Percentiles rank a stretch among this genome's conserved stretches.
phyloP scores from a whole-genome alignment of 2,329 filamentous ascomycete genomes.

The Botrytis hyacinthi region DNA sequence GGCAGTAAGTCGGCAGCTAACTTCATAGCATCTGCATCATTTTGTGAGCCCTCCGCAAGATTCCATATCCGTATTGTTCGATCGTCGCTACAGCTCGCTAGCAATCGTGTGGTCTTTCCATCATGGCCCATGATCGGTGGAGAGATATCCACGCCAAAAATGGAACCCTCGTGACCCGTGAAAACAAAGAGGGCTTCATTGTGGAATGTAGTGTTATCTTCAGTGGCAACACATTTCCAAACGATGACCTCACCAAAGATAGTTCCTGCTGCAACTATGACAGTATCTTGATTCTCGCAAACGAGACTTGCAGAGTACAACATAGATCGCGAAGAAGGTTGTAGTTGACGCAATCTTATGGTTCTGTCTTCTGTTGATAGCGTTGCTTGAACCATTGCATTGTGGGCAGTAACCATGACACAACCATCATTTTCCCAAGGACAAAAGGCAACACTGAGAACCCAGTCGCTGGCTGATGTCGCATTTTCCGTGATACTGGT shows the following conservation, averaged over 20 bases:
- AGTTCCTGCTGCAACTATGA: slow-evolving; percentile 83
- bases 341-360: slow-evolving; percentile 48
- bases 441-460: slow-evolving; percentile 64
- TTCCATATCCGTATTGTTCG: slow-evolving; percentile 88
- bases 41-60: slow-evolving; percentile 43
- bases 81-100: slow-evolving; percentile 94
- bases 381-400: slow-evolving; percentile 64
- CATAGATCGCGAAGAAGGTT: slow-evolving; percentile 73
- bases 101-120: slow-evolving; percentile 53
- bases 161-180: slow-evolving; percentile 80
- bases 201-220: slow-evolving; percentile 20
- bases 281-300: slow-evolving; percentile 55
- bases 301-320: slow-evolving; percentile 79
- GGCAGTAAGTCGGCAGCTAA: slow-evolving; percentile 10
- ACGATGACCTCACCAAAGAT: slow-evolving; percentile 92
- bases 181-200: slow-evolving; percentile 54
- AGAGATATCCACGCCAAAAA: slow-evolving; percentile 86
- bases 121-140: slow-evolving; percentile 45
- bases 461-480: slow-evolving; percentile 66
- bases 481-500: slow-evolving; percentile 38
- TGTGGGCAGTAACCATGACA: slow-evolving; percentile 80
- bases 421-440: slow-evolving; percentile 45
- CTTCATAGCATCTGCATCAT: not conserved
- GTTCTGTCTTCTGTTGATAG: slow-evolving; percentile 31
- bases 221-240: slow-evolving; percentile 66